Base-by-base conservation (phyloP, 2,329 filamentous ascomycete species). In the Geosmithia flava region DNA sequence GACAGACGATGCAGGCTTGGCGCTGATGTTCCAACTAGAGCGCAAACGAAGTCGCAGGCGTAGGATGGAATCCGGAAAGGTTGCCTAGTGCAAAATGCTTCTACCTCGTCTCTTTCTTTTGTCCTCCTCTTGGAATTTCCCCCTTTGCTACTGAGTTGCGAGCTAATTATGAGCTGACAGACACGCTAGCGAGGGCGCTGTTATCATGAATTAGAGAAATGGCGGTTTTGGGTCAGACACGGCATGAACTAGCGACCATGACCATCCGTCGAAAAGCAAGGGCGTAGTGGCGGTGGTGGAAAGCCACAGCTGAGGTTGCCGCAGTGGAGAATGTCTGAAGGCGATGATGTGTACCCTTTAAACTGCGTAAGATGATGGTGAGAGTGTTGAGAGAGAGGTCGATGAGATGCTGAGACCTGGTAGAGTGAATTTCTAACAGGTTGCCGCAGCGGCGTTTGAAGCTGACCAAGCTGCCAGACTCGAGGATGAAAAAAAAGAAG, bases 71-170 rank as follows among this genome's bases (percentile, higher is more conserved):
- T 42, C 41, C 17, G 20, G 20, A 20, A 44, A 19, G 20, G 30
- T 45, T 42, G 33, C 48, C 42, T 16, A 33, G 41, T 45, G n/a
- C 45, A 47, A 16, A 44, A 37, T 13, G 33, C 33, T 37, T 37
- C 33, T 37, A 37, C 15, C 11, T 37, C 33, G 10, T 13, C 33
- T 37, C 33, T 37, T 37, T 13, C 33, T 37, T 37, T 13, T 16
- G 3, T 11, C 33, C 33, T 3, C 15, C 33, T 37, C 33, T 37
- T 37, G 10, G 8, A 27, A 5, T 37, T 11, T 37, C 15, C 33
- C 10, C 33, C 33, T 37, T 37, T 11, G 33, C 33, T 37, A 37
- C 33, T 3, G 15, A 11, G 15, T 37, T 13, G 33, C 33, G 33
- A 16, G 33, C 33, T 37, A 13, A 37, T 37, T 3, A 13, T 13